A percentile compares a stretch with the other conserved stretches of the same genome.
phyloP scores from a whole-genome alignment of 192 early-diverging fungal species.

The Backusella circina region DNA sequence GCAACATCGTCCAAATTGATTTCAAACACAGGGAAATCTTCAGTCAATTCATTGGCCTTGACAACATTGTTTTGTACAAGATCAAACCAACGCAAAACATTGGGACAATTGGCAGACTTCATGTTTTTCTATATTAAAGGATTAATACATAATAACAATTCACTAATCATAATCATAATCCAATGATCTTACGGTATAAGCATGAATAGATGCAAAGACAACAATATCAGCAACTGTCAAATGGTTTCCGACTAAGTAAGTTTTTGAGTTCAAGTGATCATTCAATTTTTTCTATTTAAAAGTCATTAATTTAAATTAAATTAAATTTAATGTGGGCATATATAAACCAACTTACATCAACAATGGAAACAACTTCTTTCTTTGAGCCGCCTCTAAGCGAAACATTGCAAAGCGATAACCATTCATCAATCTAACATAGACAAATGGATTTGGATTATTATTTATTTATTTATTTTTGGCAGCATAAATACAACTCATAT shows the following conservation, averaged over 20 bases:
- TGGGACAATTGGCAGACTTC: conserved; percentile 40
- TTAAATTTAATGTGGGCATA: neutral
- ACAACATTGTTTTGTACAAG: conserved; percentile 68
- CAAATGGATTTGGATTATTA: neutral
- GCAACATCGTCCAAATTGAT: conserved; percentile 46
- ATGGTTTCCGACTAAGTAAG: conserved; percentile 62
- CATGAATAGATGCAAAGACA: conserved; percentile 61
- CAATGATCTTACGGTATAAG: conserved; percentile 40
- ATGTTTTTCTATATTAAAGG: neutral
- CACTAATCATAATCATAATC: neutral
- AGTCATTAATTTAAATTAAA: neutral
- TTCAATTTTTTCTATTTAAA: conserved; percentile 28
- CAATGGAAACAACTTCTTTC: conserved; percentile 21
- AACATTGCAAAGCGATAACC: conserved; percentile 18
- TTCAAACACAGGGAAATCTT: conserved; percentile 37
- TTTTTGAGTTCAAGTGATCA: conserved; percentile 57
- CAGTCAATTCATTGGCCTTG: conserved; percentile 33
- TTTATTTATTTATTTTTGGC: neutral
- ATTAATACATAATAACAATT: too few relatives aligned
- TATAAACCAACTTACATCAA: conserved; percentile 4
- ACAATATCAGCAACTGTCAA: conserved; percentile 65
- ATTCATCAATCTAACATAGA: conserved; percentile 25
- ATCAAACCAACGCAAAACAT: conserved; percentile 78
- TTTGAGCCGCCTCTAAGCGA: conserved; percentile 17
- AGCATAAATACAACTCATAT: neutral